Evolutionary conservation across 192 early-diverging fungal genomes (phyloP).

Genomic region (Backusella tuberculispora): DNA sequence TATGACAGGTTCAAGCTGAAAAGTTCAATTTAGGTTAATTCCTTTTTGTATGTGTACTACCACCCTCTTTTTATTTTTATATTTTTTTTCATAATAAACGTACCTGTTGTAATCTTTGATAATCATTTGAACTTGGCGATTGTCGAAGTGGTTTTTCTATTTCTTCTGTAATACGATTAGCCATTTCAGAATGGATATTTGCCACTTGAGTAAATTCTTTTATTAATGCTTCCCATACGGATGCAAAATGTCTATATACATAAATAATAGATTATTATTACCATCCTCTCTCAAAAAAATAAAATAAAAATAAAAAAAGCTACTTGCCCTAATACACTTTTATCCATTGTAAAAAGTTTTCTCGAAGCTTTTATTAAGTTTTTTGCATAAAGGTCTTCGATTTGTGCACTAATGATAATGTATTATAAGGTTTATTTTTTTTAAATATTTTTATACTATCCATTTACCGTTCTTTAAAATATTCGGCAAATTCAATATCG

Average conservation of each 20-base stretch:
- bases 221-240: conserved; percentile 35
- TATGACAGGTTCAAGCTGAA: not conserved
- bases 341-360: conserved; percentile 49
- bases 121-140: conserved; percentile 10
- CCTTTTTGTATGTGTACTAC: not conserved
- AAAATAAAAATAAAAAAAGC: too few species aligned
- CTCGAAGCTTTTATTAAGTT: conserved; percentile 50
- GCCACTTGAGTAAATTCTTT: conserved; percentile 39
- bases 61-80: too few species aligned
- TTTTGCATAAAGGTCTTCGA: conserved; percentile 55
- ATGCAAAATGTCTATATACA: conserved; percentile 26
- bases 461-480: conserved; percentile 55
- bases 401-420: conserved; percentile 38
- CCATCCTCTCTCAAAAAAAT: not conserved
- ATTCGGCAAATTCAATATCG: conserved; percentile 54
- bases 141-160: conserved; percentile 40
- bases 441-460: not conserved
- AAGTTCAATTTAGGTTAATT: not conserved
- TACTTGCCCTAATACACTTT: conserved; percentile 41
- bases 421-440: not conserved
- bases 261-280: not conserved
- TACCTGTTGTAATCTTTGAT: conserved; percentile 32
- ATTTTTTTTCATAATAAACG: too few species aligned
- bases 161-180: conserved; percentile 44
- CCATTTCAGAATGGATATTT: conserved; percentile 41